Conservation (phyloP, 495 filamentous ascomycete genomes). For the Saxophila tyrrhenica region DNA sequence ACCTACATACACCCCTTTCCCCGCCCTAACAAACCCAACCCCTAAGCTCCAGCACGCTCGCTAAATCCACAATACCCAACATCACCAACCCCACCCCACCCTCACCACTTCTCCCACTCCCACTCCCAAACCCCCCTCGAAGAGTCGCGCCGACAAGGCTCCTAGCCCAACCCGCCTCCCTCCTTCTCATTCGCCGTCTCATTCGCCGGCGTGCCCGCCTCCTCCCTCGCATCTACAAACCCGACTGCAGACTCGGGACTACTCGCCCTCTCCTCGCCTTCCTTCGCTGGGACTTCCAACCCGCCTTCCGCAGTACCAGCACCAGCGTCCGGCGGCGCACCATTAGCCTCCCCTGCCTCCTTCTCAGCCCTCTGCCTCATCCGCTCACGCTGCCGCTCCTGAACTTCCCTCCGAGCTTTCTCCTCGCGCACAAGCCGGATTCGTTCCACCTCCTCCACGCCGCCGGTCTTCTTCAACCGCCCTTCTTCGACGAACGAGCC, state of each 20-base stretch:
- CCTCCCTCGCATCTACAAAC: conserved; percentile 23
- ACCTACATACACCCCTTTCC: too few species aligned
- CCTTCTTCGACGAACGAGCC: conserved; percentile 82
- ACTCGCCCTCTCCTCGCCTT: conserved; percentile 11
- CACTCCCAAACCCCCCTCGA: too few species aligned
- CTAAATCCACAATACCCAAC: too few species aligned
- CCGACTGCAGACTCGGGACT: conserved; percentile 18
- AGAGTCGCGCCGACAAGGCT: too few species aligned
- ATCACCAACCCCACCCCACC: too few species aligned
- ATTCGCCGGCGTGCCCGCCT: background rate
- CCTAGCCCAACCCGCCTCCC: too few species aligned
- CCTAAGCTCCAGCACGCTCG: too few species aligned
- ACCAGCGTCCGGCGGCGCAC: background rate
- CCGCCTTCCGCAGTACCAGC: background rate
- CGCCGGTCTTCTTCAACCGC: conserved; percentile 88
- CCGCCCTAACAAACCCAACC: too few species aligned
- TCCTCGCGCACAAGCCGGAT: conserved; percentile 79
- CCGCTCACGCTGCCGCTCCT: conserved; percentile 51
- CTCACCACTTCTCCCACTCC: too few species aligned
- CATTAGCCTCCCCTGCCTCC: conserved; percentile 14
- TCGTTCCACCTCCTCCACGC: conserved; percentile 86
- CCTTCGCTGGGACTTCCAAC: background rate
- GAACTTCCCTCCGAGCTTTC: conserved; percentile 70
- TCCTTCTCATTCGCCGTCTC: too few species aligned
- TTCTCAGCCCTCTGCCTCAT: conserved; percentile 20